These are phyloP conservation scores for Neostapfia colusana DNA, from an alignment of 176 grass and related monocot species.

Conservation along the genomic window DNA sequence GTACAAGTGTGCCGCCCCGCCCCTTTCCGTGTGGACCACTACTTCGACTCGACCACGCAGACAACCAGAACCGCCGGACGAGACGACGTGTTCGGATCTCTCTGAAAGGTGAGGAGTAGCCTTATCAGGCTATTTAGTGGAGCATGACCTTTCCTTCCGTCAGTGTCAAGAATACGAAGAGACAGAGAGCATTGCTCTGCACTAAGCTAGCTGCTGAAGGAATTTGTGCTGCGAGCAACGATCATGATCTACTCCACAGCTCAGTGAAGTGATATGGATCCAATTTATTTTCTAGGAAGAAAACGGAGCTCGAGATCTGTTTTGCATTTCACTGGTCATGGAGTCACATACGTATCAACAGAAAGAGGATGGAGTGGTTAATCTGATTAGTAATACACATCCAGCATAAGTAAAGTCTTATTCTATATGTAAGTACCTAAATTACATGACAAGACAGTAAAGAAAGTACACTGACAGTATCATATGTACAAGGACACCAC, in stretches of 20 bases:
- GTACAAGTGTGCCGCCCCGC: neutral
- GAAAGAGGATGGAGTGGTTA: neutral
- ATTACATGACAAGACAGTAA: conserved; percentile 11
- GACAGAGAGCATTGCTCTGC: neutral
- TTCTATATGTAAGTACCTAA: conserved; percentile 40
- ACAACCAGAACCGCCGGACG: neutral
- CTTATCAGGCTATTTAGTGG: neutral
- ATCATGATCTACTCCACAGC: neutral
- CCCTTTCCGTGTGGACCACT: neutral
- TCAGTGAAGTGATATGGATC: neutral
- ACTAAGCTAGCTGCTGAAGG: neutral
- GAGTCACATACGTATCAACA: neutral
- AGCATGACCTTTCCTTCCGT: neutral
- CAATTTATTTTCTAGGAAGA: neutral
- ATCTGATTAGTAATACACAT: conserved; percentile 32
- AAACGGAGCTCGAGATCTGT: neutral
- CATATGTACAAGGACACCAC: conserved; percentile 40
- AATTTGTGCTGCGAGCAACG: neutral
- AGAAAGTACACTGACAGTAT: neutral
- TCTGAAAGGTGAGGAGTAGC: neutral
- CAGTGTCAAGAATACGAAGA: neutral
- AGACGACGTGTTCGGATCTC: neutral
- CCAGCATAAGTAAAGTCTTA: conserved; percentile 16
- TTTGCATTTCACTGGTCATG: neutral
- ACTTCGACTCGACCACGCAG: neutral